Conservation (phyloP, 257 asterid species). For the Sherardia arvensis region DNA sequence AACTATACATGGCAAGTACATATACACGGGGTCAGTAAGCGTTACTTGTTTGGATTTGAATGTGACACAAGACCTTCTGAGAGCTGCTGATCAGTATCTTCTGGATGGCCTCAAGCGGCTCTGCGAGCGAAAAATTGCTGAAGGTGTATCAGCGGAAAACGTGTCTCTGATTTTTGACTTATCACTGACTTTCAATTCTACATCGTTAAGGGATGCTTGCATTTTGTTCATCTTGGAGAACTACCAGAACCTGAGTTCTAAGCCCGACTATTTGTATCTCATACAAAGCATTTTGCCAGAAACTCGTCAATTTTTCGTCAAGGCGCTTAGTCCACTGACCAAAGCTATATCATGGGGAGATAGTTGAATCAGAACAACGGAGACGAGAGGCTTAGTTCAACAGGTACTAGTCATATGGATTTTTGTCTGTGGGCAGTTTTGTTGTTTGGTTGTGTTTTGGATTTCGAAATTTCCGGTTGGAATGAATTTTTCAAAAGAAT, state of each 20-base stretch:
- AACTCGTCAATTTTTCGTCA: slow-evolving; percentile 29
- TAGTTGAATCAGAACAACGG: too few relatives aligned
- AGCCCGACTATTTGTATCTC: slow-evolving; percentile 43
- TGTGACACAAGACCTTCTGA: slow-evolving; percentile 79
- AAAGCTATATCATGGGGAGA: too few relatives aligned
- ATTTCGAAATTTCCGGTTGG: too few relatives aligned
- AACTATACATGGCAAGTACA: slow-evolving; percentile 83
- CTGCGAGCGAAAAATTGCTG: slow-evolving; percentile 81
- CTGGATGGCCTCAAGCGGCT: slow-evolving; percentile 92
- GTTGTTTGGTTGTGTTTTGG: too few relatives aligned
- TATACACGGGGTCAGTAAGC: slow-evolving; percentile 82
- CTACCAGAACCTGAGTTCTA: slow-evolving; percentile 41
- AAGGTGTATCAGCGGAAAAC: slow-evolving; percentile 75
- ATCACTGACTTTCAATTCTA: slow-evolving; percentile 86
- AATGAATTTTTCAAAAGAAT: too few relatives aligned
- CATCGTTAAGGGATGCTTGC: slow-evolving; percentile 65
- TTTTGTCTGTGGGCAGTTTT: too few relatives aligned
- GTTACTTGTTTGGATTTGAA: slow-evolving; percentile 72
- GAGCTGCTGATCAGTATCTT: slow-evolving; percentile 96
- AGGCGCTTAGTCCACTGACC: slow-evolving; percentile 51
- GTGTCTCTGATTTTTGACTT: slow-evolving; percentile 82
- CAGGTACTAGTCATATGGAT: too few relatives aligned
- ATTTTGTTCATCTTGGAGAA: slow-evolving; percentile 72
- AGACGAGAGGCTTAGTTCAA: too few relatives aligned
- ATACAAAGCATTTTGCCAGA: too few relatives aligned